Base-by-base conservation (phyloP, 805 yeast species). In the Pichia thaimueangensis region DNA sequence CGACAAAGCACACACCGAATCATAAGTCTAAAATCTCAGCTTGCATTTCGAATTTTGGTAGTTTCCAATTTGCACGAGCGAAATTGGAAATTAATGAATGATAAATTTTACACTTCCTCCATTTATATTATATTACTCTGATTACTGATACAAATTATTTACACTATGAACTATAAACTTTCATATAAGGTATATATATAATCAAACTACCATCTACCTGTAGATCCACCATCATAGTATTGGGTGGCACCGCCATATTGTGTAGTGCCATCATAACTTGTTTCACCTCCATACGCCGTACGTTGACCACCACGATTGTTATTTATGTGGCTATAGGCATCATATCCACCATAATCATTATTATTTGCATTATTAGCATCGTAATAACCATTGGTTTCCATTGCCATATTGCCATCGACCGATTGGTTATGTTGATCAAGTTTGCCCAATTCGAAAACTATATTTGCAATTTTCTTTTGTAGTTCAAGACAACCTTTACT, bases 391-490 rank as follows among this genome's bases (percentile, higher is more conserved):
- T 25, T 39, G 23, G 21, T 32, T 11, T 16, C 30, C 22, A 33
- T 12, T 15, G 23, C 35, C 32, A 25, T 17, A 21, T 19, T 13
- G 10, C 30, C 39, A 13, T 20, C 33, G 17, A 13, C 22, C 13
- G 25, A 25, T 30, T 42, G 41, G n/a, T 22, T 19, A 17, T 49
- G 55, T 32, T 74, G 53, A 32, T 63, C 65, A 24, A 55, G 53
- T 59, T 73, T 59, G 52, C 77, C 70, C 52, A 85, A 64, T 59
- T 89, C 85, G 63, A 80, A 74, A 45, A 85, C 76, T 45, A 93
- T 80, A 45, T 86, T 85, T 11, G 97, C 98, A 37, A 93, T 78
- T 65, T 93, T 93, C 65, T 81, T 80, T 62, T 88, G 96, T 54
- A 93, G 67, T 25, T 88, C 88, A 41, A 76, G 80, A 51, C 94